Evolutionary conservation across 345 rosid species (phyloP).

Genomic region (thale cress (Arabidopsis thaliana)): TAIR10.1 NC_003074.8:17222001-17222500

Average conservation of each 20-base stretch:
- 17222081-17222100: slow-evolving; percentile 62
- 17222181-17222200: slow-evolving; percentile 53
- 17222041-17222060: slow-evolving; percentile 43
- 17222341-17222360: slow-evolving; percentile 60
- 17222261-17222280: slow-evolving; percentile 53
- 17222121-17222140: slow-evolving; percentile 64
- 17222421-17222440: slow-evolving; percentile 49
- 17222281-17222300: slow-evolving; percentile 58
- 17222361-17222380: slow-evolving; percentile 61
- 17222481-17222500: slow-evolving; percentile 80
- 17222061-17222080: slow-evolving; percentile 45
- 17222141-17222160: slow-evolving; percentile 59
- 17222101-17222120: slow-evolving; percentile 72
- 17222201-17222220: slow-evolving; percentile 72
- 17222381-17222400: slow-evolving; percentile 62
- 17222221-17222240: slow-evolving; percentile 56
- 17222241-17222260: slow-evolving; percentile 62
- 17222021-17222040: slow-evolving; percentile 1
- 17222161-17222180: slow-evolving; percentile 72
- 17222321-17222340: slow-evolving; percentile 62
- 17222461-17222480: slow-evolving; percentile 77
- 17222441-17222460: slow-evolving; percentile 57
- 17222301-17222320: slow-evolving; percentile 54
- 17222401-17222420: slow-evolving; percentile 68
- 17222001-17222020: slow-evolving; percentile 21